Evolutionary conservation across 345 rosid species (phyloP), one percentile per base, ranked within the genome.

Genomic region (Lepidium didymum): DNA sequence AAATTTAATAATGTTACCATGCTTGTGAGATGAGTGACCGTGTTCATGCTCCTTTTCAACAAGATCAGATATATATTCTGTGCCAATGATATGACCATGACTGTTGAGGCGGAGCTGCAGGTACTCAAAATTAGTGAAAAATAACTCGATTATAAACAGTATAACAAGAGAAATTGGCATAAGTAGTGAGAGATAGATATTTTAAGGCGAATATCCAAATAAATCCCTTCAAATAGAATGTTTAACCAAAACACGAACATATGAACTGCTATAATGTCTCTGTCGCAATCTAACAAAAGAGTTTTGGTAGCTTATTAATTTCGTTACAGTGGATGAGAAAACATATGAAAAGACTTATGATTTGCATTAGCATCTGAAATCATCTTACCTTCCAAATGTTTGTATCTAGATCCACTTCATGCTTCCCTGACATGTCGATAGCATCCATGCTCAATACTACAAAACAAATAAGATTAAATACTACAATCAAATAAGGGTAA

Each of bases 391-490:
- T 95, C 99, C 98, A 95, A 75, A 95, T 86, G 76, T 83, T 91
- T 56, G 98, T 95, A 75, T 91, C 96, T 8, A 95, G 97, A 84
- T 95, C 99, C 57, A 95, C 99, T 89, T 95, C 98, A 77, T 95
- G 99, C 82, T 91, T 95, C 65, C 99, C 99, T 4, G 99, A 95
- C 99, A 95, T 89, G 76, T 95, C 98, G 79, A 91, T 91, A 64
- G 99, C 99, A 79, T 95, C 99, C 58, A 95, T 80, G 60, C 99
- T 95, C 79, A 91, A 64, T 18, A 91, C 99, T 95, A 81, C 68
- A 78, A 57, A 55, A 67, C 19, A 67, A 21, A 69, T 3, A 41
- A 16, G 12, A 41, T 46, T 8, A 35, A 69, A 64, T 18, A 91
- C 96, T 95, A 81, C 72, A 78, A 57, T 51, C 25, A 67, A 23